Conservation (phyloP, 176 grass and related monocot genomes). For the Triticum dicoccoides region DNA sequence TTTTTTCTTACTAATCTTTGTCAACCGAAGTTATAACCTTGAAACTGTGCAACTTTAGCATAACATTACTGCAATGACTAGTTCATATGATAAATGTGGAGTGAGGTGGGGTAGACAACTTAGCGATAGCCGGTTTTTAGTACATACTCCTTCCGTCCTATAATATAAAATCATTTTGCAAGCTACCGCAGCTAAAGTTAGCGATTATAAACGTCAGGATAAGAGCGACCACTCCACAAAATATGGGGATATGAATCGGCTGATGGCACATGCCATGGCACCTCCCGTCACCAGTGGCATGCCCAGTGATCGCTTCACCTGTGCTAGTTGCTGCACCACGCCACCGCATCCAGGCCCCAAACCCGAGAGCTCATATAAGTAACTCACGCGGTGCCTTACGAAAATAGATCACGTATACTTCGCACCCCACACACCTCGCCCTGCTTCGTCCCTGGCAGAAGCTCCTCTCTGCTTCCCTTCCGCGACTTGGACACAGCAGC, state of each 20-base stretch:
- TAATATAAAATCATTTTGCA: no score
- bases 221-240: neutral
- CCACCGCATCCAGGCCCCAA: neutral
- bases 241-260: neutral
- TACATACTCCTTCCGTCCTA: no score
- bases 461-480: slow-evolving; percentile 22
- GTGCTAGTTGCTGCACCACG: neutral
- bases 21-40: neutral
- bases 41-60: neutral
- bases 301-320: neutral
- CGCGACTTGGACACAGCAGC: neutral
- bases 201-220: neutral
- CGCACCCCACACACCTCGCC: neutral
- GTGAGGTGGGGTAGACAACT: neutral
- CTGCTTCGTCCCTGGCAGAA: neutral
- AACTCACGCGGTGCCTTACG: neutral
- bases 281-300: neutral
- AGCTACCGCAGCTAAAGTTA: neutral
- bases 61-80: neutral
- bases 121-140: neutral
- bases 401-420: slow-evolving; percentile 4
- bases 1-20: neutral
- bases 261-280: neutral
- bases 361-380: slow-evolving; percentile 24
- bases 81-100: neutral